phyloP scores from a whole-genome alignment of 495 filamentous ascomycete species.

The Penicillium verhagenii region DNA sequence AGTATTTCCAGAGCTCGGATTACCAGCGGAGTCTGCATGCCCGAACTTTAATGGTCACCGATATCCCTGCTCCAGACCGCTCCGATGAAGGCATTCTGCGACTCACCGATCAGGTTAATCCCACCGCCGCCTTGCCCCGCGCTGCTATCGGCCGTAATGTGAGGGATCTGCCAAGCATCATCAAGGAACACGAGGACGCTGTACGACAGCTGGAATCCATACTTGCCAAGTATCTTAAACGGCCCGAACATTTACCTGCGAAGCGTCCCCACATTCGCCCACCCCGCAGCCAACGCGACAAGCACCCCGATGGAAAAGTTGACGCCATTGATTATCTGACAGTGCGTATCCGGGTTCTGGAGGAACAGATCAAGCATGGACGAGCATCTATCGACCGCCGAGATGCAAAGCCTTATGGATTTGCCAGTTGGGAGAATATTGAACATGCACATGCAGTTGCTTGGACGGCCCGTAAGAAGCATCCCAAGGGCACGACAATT shows the following conservation, averaged over 20 bases:
- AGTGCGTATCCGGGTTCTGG: constrained; percentile 75
- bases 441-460: constrained; percentile 86
- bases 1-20: constrained; percentile 83
- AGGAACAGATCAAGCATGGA: constrained; percentile 79
- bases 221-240: constrained; percentile 84
- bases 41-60: constrained; percentile 87
- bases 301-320: constrained; percentile 53
- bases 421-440: constrained; percentile 88
- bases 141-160: constrained; percentile 88
- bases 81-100: constrained; percentile 84
- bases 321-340: constrained; percentile 95
- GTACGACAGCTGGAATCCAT: constrained; percentile 81
- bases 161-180: constrained; percentile 78
- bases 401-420: constrained; percentile 86
- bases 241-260: constrained; percentile 76
- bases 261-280: constrained; percentile 77
- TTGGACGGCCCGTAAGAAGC: constrained; percentile 73
- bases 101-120: constrained; percentile 72
- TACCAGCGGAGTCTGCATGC: constrained; percentile 88
- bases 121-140: constrained; percentile 71
- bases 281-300: constrained; percentile 62
- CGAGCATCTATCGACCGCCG: constrained; percentile 79
- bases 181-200: constrained; percentile 76
- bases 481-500: constrained; percentile 76
- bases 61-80: constrained; percentile 70